Conservation (phyloP, 1,284 basidiomycete species). For the Sutorius eximius region DNA sequence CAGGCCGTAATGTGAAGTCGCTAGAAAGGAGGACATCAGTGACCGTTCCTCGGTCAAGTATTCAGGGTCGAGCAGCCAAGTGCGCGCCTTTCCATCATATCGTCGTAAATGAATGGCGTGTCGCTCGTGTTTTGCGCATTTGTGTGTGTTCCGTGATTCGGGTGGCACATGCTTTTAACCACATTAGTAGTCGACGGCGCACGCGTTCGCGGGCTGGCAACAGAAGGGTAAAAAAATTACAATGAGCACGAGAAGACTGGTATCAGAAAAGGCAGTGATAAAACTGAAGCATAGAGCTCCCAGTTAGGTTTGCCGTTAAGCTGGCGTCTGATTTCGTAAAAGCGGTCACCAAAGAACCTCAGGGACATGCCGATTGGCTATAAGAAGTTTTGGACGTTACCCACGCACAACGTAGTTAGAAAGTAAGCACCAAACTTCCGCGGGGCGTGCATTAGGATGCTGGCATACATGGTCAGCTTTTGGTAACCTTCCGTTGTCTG, state of each 20-base stretch:
- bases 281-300: slow-evolving; percentile 1
- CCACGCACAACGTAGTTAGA: not conserved
- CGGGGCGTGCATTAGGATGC: slow-evolving; percentile 8
- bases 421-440: slow-evolving; percentile 1
- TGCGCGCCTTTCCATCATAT: not conserved
- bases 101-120: slow-evolving; percentile 5
- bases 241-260: not conserved
- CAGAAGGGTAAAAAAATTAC: no score
- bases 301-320: slow-evolving; percentile 4
- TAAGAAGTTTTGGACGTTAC: not conserved
- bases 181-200: slow-evolving; percentile 2
- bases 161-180: not conserved
- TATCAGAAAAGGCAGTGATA: slow-evolving; percentile 1
- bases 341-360: not conserved
- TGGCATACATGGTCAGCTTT: slow-evolving; percentile 14
- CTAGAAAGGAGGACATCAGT: slow-evolving; percentile 4
- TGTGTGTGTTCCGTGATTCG: slow-evolving; percentile 6
- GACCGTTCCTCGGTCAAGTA: not conserved
- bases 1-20: slow-evolving; percentile 13
- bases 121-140: not conserved
- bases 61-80: slow-evolving; percentile 19
- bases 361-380: slow-evolving; percentile 6
- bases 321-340: slow-evolving; percentile 15
- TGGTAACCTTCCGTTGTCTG: slow-evolving; percentile 15
- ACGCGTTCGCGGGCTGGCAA: slow-evolving; percentile 1